Conservation (phyloP, 1,284 basidiomycete species). For the Apiotrichum mycotoxinovorans region DNA sequence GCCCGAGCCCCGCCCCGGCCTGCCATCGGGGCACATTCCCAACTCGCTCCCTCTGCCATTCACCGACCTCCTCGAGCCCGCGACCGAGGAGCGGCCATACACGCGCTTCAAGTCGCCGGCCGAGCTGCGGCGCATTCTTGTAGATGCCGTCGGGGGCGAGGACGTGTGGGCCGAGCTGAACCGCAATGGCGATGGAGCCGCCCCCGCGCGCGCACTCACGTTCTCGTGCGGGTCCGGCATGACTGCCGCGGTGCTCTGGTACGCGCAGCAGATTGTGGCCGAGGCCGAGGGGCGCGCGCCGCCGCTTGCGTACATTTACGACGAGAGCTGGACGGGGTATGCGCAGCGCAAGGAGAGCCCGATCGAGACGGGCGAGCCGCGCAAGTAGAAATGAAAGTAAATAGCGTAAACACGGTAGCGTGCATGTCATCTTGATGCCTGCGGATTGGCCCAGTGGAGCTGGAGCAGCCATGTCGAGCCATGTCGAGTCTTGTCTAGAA, state of each 20-base stretch:
- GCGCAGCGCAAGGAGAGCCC: slow-evolving; percentile 28
- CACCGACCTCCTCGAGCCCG: slow-evolving; percentile 60
- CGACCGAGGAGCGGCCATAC: slow-evolving; percentile 46
- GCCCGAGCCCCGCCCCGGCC: slow-evolving; percentile 82
- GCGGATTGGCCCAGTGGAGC: too few species aligned
- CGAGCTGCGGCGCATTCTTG: slow-evolving; percentile 58
- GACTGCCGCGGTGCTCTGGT: slow-evolving; percentile 91
- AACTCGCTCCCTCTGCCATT: slow-evolving; percentile 82
- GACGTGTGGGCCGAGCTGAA: slow-evolving; percentile 56
- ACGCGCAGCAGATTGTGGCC: slow-evolving; percentile 78
- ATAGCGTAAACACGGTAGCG: too few species aligned
- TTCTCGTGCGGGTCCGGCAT: slow-evolving; percentile 89
- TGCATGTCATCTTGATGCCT: too few species aligned
- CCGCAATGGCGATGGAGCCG: slow-evolving; percentile 50
- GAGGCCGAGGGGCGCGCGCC: slow-evolving; percentile 59
- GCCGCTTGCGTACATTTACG: slow-evolving; percentile 48
- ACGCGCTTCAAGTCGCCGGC: slow-evolving; percentile 59
- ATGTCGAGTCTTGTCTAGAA: too few species aligned
- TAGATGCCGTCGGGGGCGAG: slow-evolving; percentile 51
- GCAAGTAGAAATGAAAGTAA: too few species aligned
- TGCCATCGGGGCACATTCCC: slow-evolving; percentile 92
- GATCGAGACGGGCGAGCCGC: slow-evolving; percentile 25
- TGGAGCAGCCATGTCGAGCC: too few species aligned
- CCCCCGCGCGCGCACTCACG: slow-evolving; percentile 59
- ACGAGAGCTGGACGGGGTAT: slow-evolving; percentile 49